Evolutionary conservation across 2,329 filamentous ascomycete genomes (phyloP).

Genomic region (Paraphoma sp.): DNA sequence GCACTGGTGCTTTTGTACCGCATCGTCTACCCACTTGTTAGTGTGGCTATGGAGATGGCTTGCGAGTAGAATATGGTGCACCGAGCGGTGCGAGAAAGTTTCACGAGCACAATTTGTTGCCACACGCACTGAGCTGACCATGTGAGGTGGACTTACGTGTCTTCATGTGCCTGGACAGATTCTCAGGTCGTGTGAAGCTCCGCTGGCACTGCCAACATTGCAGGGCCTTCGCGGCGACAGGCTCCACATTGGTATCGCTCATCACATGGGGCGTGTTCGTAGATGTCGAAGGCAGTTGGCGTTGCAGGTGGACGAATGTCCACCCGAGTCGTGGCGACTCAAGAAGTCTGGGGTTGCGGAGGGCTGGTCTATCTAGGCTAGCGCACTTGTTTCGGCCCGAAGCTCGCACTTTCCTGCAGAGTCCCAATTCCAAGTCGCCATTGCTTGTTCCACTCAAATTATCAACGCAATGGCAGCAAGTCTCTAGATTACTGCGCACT

Average conservation of each 20-base stretch:
- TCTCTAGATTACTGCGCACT: no score
- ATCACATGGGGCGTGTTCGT: background rate
- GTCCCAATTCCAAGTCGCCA: no score
- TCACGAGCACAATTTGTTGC: no score
- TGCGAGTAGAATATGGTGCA: background rate
- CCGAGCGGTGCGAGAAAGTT: background rate
- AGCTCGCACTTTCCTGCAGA: no score
- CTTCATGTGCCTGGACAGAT: slow-evolving; percentile 10
- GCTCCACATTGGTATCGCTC: background rate
- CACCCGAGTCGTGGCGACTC: no score
- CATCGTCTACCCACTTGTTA: background rate
- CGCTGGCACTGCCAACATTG: slow-evolving; percentile 7
- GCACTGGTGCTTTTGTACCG: slow-evolving; percentile 5
- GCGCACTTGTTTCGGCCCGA: no score
- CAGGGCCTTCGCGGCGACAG: background rate
- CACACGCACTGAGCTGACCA: background rate
- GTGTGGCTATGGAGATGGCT: background rate
- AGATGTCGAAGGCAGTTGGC: no score
- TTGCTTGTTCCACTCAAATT: no score
- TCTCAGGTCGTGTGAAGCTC: slow-evolving; percentile 9
- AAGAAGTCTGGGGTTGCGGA: no score
- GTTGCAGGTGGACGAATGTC: no score
- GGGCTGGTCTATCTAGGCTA: no score
- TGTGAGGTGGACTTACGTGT: slow-evolving; percentile 4
- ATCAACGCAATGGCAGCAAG: no score